A percentile compares a stretch with the other conserved stretches of the same genome.
phyloP scores from a whole-genome alignment of 2,329 filamentous ascomycete species.

The Dactylellina haptotyla region DNA sequence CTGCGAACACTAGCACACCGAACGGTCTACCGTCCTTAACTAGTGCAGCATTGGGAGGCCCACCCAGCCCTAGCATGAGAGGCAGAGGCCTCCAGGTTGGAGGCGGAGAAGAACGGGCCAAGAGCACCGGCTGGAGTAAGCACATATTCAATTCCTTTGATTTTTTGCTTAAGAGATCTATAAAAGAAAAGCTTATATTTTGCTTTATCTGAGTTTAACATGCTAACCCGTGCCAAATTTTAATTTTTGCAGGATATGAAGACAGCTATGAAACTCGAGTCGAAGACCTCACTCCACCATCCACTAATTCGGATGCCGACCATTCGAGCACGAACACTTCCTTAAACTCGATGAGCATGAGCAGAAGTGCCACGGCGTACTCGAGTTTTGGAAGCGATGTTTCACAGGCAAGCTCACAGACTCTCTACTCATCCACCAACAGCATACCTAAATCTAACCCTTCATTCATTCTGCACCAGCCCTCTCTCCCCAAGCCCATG shows the following conservation, averaged over 20 bases:
- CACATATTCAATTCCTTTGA: neutral
- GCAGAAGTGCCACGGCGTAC: conserved; percentile 42
- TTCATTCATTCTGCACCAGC: neutral
- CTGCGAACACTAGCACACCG: conserved; percentile 5
- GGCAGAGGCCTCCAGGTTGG: conserved; percentile 43
- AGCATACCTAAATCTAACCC: neutral
- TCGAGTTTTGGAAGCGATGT: conserved; percentile 52
- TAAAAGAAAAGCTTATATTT: too few species aligned
- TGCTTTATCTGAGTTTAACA: neutral
- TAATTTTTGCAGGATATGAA: conserved; percentile 34
- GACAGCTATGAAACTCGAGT: conserved; percentile 44
- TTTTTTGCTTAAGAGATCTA: too few species aligned
- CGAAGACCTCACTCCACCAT: conserved; percentile 52
- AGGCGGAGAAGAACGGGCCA: conserved; percentile 46
- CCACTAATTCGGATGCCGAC: conserved; percentile 53
- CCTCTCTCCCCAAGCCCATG: conserved; percentile 36
- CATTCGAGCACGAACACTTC: conserved; percentile 49
- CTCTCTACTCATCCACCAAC: neutral
- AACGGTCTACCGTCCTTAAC: conserved; percentile 21
- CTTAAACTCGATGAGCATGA: conserved; percentile 46
- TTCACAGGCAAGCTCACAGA: conserved; percentile 43
- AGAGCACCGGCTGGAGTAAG: conserved; percentile 53
- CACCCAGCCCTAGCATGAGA: conserved; percentile 37
- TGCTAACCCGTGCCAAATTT: neutral
- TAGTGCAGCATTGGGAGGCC: conserved; percentile 28